Evolutionary conservation across 2,329 filamentous ascomycete genomes (phyloP).

Genomic region (Ceratocystis huliohia): DNA sequence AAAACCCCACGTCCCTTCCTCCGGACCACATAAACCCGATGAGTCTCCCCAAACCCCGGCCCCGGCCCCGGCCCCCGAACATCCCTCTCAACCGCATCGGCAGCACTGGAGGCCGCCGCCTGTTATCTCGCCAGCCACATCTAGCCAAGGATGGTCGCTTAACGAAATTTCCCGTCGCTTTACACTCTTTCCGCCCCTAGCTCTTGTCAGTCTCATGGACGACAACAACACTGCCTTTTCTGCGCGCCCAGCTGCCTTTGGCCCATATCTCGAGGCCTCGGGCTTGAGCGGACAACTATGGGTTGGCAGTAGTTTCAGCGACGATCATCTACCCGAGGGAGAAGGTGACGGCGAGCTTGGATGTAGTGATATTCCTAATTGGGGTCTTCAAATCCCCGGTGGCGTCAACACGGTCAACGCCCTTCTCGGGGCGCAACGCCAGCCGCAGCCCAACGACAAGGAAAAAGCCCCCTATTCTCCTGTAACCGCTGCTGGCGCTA

Average conservation of each 20-base stretch:
- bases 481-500: background rate
- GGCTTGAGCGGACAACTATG: conserved; percentile 83
- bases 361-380: conserved; percentile 87
- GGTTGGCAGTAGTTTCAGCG: conserved; percentile 84
- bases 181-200: conserved; percentile 86
- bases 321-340: conserved; percentile 55
- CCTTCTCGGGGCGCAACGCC: background rate
- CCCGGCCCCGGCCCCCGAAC: background rate
- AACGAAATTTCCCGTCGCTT: conserved; percentile 65
- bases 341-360: conserved; percentile 73
- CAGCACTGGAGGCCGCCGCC: background rate
- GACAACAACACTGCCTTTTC: conserved; percentile 97
- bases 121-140: conserved; percentile 22
- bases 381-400: conserved; percentile 44
- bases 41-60: background rate
- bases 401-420: conserved; percentile 21
- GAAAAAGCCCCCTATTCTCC: background rate
- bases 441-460: conserved; percentile 6
- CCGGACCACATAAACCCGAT: conserved; percentile 23
- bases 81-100: conserved; percentile 23
- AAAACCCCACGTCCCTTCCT: conserved; percentile 19
- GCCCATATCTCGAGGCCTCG: conserved; percentile 58
- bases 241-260: conserved; percentile 85
- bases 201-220: conserved; percentile 89
- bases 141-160: conserved; percentile 28